Percentiles rank a stretch among this genome's conserved stretches.
Conservation (phyloP, 345 rosid genomes). For the Gossypium australe region DNA sequence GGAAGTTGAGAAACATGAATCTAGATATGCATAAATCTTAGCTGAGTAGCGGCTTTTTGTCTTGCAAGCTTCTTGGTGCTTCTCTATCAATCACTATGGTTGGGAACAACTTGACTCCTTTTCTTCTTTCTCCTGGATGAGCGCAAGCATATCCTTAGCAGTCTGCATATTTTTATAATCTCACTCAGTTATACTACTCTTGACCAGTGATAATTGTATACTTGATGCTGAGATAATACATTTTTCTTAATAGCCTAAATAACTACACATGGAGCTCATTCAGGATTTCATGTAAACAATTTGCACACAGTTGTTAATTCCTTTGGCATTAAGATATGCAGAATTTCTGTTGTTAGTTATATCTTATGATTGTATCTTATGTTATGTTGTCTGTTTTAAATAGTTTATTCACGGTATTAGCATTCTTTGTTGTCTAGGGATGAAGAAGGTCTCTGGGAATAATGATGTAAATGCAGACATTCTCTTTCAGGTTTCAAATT, state of each 20-base stretch:
- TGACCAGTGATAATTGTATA: not conserved
- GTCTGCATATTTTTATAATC: not conserved
- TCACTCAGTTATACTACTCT: not conserved
- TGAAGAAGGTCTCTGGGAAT: constrained; percentile 40
- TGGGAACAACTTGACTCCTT: not conserved
- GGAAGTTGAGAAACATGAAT: not conserved
- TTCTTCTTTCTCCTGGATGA: not conserved
- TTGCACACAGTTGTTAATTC: not conserved
- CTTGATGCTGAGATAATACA: not conserved
- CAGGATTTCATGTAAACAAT: not conserved
- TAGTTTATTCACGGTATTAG: not conserved
- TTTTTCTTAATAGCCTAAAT: not conserved
- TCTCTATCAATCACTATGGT: not conserved
- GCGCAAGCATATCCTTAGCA: not conserved
- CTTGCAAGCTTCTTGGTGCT: not conserved
- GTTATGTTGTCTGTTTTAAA: constrained; percentile 7
- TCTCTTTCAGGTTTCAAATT: constrained; percentile 62
- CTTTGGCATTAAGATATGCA: not conserved
- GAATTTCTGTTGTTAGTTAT: not conserved
- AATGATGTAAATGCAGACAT: constrained; percentile 29
- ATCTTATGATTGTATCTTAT: not conserved
- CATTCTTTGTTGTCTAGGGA: constrained; percentile 39
- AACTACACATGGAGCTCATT: not conserved
- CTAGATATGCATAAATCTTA: not conserved
- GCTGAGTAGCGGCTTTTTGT: not conserved